Percentiles rank a stretch among this genome's conserved stretches.
Evolutionary conservation across 208 protist genomes (phyloP).

Genomic region (Naegleria gruberi): DNA sequence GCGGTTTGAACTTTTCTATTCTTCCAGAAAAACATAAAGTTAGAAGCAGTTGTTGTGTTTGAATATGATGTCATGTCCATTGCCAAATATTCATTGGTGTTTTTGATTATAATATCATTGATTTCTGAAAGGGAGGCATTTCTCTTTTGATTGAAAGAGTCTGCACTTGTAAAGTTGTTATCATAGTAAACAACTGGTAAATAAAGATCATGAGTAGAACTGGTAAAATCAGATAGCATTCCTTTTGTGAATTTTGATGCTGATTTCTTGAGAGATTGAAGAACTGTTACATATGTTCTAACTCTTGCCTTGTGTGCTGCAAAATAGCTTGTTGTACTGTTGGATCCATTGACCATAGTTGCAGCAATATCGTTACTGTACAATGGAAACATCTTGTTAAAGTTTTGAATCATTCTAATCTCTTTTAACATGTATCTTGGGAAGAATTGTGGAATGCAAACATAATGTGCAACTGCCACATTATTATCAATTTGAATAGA

Average conservation of each 20-base stretch:
- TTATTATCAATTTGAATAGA: no score
- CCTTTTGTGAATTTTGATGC: background rate
- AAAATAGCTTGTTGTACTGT: no score
- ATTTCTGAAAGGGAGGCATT: background rate
- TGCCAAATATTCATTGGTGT: no score
- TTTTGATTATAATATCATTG: no score
- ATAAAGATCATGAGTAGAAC: background rate
- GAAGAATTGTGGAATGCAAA: background rate
- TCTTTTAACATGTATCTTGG: background rate
- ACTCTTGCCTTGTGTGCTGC: background rate
- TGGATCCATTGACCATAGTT: no score
- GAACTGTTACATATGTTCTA: background rate
- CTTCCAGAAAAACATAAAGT: background rate
- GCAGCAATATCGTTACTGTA: no score
- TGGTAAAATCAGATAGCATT: background rate
- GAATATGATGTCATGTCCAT: background rate
- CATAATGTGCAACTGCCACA: no score
- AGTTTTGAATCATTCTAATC: background rate
- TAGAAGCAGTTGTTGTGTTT: background rate
- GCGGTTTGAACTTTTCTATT: background rate
- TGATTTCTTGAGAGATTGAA: background rate
- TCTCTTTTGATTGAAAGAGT: background rate
- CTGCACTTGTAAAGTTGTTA: background rate
- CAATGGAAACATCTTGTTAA: background rate
- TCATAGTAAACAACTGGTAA: background rate